A percentile compares a stretch with the other conserved stretches of the same genome.
These are phyloP conservation scores for Aurinia saxatilis DNA, from an alignment of 345 rosid species.

Conservation along the genomic window DNA sequence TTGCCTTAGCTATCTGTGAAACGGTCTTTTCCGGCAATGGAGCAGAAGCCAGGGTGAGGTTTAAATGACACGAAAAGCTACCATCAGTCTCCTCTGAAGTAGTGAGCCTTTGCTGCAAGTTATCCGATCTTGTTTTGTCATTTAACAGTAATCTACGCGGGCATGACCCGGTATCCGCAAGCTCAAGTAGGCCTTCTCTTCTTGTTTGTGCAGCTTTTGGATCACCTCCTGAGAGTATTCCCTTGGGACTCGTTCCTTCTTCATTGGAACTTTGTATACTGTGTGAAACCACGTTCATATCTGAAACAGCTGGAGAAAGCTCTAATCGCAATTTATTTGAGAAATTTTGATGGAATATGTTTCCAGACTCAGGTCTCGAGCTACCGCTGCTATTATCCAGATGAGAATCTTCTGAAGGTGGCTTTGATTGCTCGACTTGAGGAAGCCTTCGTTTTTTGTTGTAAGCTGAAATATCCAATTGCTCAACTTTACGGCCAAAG, in stretches of 20 bases:
- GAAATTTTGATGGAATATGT: conserved; percentile 60
- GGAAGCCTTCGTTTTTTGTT: conserved; percentile 81
- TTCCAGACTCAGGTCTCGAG: conserved; percentile 61
- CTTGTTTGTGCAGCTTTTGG: conserved; percentile 39
- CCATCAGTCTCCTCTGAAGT: conserved; percentile 64
- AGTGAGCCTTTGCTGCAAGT: conserved; percentile 38
- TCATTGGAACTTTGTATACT: conserved; percentile 84
- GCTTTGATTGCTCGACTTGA: conserved; percentile 48
- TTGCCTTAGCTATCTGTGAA: conserved; percentile 32
- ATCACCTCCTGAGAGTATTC: conserved; percentile 41
- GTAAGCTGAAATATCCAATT: conserved; percentile 62
- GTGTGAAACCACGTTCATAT: conserved; percentile 67
- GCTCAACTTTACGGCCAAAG: conserved; percentile 53
- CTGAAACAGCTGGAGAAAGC: conserved; percentile 75
- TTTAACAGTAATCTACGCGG: conserved; percentile 34
- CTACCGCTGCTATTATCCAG: conserved; percentile 48
- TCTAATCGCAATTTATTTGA: conserved; percentile 72
- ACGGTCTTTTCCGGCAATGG: conserved; percentile 49
- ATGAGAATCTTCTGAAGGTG: conserved; percentile 47
- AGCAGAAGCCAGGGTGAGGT: conserved; percentile 76
- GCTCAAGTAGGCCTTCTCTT: conserved; percentile 51
- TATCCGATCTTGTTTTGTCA: conserved; percentile 32
- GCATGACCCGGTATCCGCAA: conserved; percentile 77
- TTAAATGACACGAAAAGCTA: conserved; percentile 69
- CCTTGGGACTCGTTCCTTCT: conserved; percentile 46